Evolutionary conservation across 2,329 filamentous ascomycete genomes (phyloP), one percentile per base, ranked within the genome.

Genomic region (Capronia americana): DNA sequence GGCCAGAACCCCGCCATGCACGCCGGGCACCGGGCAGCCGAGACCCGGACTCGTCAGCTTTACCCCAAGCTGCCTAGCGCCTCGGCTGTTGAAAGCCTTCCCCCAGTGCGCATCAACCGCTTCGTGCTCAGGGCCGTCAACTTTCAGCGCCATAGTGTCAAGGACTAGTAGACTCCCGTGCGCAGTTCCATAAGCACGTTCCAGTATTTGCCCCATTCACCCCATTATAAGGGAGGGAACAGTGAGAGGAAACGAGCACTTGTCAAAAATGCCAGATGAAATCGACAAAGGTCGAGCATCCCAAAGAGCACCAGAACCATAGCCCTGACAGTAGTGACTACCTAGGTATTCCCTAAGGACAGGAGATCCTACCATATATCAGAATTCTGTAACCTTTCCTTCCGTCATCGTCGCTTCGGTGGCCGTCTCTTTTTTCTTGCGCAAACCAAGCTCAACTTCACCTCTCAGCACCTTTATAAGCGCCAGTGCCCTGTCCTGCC

Each of bases 371-470:
- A n/a, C 6, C 14, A 8, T 44, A n/a, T 44, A 44, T 44, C 38
- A 44, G 38, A 6, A 8, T n/a, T 44, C 1, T 44, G 17, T n/a
- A 8, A n/a, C 59, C 11, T 26, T 30, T 48, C n/a, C 62, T 23
- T 44, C 44, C 34, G 32, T 53, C 30, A 5, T 48, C 12, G n/a
- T 48, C 24, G 23, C 61, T 38, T 61, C 17, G 20, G 14, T 28
- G 24, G 48, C 1, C 0, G 48, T 14, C 41, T 63, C 30, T 24
- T 46, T 60, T 59, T 59, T 64, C 50, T 59, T 60, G n/a, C 44
- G 67, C 51, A 73, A 53, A 5, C 72, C 72, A 4, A 73, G 30
- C 61, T 73, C 71, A 58, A 69, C 63, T 41, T 74, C 71, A 23
- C 72, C 72, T 26, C 71, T 65, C 30, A 74, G 57, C 20, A 73